A percentile compares a stretch with the other conserved stretches of the same genome.
Conservation (phyloP, 805 yeast genomes). For the Suhomyces pyralidae region DNA sequence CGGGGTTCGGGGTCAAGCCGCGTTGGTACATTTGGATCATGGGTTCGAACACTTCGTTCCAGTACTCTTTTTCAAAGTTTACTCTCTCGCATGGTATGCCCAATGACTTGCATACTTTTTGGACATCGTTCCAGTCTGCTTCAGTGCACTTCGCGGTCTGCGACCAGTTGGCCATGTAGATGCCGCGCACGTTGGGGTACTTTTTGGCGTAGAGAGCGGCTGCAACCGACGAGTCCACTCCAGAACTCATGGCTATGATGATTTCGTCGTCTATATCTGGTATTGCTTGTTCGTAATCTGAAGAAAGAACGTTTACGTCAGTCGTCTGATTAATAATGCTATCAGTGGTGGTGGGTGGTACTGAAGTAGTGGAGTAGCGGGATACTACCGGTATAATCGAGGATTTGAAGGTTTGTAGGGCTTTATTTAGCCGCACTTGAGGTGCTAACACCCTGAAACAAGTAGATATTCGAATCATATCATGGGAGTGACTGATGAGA, state of each 20-base stretch:
- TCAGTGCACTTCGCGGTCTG: constrained; percentile 71
- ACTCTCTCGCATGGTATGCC: constrained; percentile 71
- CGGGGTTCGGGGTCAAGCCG: constrained; percentile 94
- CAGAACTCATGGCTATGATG: constrained; percentile 90
- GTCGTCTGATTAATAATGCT: not conserved
- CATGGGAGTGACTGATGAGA: not conserved
- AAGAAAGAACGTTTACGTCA: not conserved
- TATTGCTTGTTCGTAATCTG: constrained; percentile 31
- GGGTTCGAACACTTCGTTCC: constrained; percentile 90
- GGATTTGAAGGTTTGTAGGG: not conserved
- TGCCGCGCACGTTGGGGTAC: constrained; percentile 65
- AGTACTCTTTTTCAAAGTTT: constrained; percentile 85
- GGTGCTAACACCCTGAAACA: not conserved
- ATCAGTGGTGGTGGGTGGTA: not conserved
- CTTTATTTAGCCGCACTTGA: not conserved
- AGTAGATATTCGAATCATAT: not conserved
- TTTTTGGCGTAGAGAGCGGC: constrained; percentile 65
- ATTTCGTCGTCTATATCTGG: constrained; percentile 60
- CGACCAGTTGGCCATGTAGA: constrained; percentile 94
- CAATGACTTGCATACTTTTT: constrained; percentile 55
- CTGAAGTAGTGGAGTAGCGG: not conserved
- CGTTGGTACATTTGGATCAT: constrained; percentile 69
- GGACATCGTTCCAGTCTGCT: constrained; percentile 84
- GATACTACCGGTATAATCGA: not conserved
- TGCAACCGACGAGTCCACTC: constrained; percentile 90